phyloP scores from a whole-genome alignment of 768 basidiomycete genomes.

The Leccinum fibrillosum region DNA sequence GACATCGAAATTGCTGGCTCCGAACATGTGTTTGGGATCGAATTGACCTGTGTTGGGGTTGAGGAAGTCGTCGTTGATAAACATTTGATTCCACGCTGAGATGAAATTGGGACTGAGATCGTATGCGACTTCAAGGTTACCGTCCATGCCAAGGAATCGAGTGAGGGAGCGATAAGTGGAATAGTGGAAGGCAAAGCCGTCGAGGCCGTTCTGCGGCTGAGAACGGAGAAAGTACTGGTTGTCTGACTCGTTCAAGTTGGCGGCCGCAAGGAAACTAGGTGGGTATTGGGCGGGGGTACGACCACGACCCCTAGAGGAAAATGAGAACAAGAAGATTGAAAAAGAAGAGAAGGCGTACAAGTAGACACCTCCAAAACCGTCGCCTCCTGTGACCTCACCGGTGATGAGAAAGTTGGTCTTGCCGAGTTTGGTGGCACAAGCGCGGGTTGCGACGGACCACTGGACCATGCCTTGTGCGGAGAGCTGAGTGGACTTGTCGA shows the following conservation, averaged over 20 bases:
- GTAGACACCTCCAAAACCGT: constrained; percentile 86
- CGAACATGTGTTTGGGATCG: constrained; percentile 88
- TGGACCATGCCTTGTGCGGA: constrained; percentile 75
- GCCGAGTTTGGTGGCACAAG: constrained; percentile 65
- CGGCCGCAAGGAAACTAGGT: constrained; percentile 62
- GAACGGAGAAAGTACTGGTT: constrained; percentile 81
- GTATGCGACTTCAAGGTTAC: constrained; percentile 87
- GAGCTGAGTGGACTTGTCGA: constrained; percentile 93
- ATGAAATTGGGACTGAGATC: constrained; percentile 82
- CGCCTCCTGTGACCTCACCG: constrained; percentile 93
- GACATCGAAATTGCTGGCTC: constrained; percentile 92
- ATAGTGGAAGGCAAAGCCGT: constrained; percentile 88
- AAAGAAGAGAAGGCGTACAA: constrained; percentile 45
- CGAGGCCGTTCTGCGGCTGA: constrained; percentile 57
- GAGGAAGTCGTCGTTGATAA: constrained; percentile 82
- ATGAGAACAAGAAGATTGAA: background rate
- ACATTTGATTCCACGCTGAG: constrained; percentile 90
- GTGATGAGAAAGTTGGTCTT: constrained; percentile 90
- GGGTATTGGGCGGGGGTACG: constrained; percentile 74
- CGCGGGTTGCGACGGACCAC: constrained; percentile 73
- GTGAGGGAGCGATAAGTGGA: constrained; percentile 84
- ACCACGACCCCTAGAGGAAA: constrained; percentile 68
- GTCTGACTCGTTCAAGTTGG: constrained; percentile 57
- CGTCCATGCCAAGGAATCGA: constrained; percentile 94
- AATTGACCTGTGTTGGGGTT: constrained; percentile 62